Conservation (phyloP, 345 rosid species). For the Xanthoceras sorbifolium region DNA sequence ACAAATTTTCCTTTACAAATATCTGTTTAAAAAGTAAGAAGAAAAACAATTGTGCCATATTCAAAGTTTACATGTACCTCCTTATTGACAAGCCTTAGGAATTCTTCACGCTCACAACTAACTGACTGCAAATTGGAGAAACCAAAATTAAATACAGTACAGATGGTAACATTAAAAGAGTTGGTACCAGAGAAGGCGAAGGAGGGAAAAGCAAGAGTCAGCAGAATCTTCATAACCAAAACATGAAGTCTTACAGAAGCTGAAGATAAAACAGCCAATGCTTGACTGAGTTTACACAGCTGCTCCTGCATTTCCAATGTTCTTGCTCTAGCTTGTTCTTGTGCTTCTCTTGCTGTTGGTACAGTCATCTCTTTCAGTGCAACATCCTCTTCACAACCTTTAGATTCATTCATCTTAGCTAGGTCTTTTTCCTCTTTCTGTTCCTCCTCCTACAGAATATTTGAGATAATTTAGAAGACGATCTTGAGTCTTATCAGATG, state of each 20-base stretch:
- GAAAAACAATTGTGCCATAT: neutral
- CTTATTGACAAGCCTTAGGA: constrained; percentile 78
- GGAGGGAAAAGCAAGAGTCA: constrained; percentile 11
- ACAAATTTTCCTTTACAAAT: neutral
- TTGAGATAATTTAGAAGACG: constrained; percentile 17
- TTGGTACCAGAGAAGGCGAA: neutral
- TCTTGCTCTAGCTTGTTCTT: constrained; percentile 71
- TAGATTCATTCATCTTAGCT: constrained; percentile 59
- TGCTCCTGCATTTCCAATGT: constrained; percentile 71
- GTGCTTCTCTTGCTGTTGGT: constrained; percentile 70
- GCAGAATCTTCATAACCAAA: constrained; percentile 9
- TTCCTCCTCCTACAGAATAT: constrained; percentile 72
- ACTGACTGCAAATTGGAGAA: constrained; percentile 68
- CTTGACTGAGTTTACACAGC: constrained; percentile 80
- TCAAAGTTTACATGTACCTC: constrained; percentile 56
- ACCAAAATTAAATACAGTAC: constrained; percentile 15
- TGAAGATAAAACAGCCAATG: constrained; percentile 87
- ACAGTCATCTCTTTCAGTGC: constrained; percentile 76
- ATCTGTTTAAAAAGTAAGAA: neutral
- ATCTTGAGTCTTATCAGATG: neutral
- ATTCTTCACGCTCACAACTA: constrained; percentile 84
- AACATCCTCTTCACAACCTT: constrained; percentile 59
- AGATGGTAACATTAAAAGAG: constrained; percentile 6
- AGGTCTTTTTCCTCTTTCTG: constrained; percentile 78
- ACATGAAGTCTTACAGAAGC: constrained; percentile 70